A percentile compares a stretch with the other conserved stretches of the same genome.
phyloP scores from a whole-genome alignment of 2,329 filamentous ascomycete species.

The Aspergillus glaucus region DNA sequence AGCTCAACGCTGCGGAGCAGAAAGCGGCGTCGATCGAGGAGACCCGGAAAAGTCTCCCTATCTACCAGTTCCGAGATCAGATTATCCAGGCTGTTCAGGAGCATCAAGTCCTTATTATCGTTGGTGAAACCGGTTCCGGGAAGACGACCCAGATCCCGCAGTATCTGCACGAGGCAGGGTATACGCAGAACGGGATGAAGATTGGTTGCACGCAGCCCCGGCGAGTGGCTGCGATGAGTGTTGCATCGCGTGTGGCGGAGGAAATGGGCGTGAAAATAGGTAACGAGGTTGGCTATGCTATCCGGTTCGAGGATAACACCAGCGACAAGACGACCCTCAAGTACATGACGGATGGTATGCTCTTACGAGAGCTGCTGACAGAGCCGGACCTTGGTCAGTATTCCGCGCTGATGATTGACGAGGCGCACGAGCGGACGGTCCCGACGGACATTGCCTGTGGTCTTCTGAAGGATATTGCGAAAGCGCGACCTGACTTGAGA shows the following conservation, averaged over 20 bases:
- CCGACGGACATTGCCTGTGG: constrained; percentile 86
- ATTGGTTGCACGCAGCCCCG: constrained; percentile 91
- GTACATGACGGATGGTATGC: constrained; percentile 97
- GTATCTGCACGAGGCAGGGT: constrained; percentile 86
- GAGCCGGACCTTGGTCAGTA: constrained; percentile 79
- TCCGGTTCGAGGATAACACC: constrained; percentile 89
- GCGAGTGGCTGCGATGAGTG: constrained; percentile 94
- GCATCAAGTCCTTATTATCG: constrained; percentile 82
- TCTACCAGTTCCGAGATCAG: constrained; percentile 79
- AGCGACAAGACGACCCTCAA: constrained; percentile 87
- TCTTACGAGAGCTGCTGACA: constrained; percentile 81
- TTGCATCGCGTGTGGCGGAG: constrained; percentile 90
- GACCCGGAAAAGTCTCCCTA: constrained; percentile 80
- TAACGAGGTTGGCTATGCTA: constrained; percentile 87
- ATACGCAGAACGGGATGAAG: constrained; percentile 75
- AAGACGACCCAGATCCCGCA: constrained; percentile 96
- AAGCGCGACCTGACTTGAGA: constrained; percentile 77
- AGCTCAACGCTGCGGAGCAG: constrained; percentile 82
- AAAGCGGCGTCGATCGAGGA: constrained; percentile 86
- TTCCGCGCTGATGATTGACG: constrained; percentile 89
- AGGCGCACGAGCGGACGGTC: constrained; percentile 90
- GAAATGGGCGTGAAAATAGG: constrained; percentile 88
- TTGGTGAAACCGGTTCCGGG: constrained; percentile 89
- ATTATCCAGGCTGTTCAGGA: constrained; percentile 81
- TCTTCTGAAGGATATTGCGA: constrained; percentile 79